Evolutionary conservation across 2,329 filamentous ascomycete species (phyloP).

Genomic region (Graphilbum sp.): DNA sequence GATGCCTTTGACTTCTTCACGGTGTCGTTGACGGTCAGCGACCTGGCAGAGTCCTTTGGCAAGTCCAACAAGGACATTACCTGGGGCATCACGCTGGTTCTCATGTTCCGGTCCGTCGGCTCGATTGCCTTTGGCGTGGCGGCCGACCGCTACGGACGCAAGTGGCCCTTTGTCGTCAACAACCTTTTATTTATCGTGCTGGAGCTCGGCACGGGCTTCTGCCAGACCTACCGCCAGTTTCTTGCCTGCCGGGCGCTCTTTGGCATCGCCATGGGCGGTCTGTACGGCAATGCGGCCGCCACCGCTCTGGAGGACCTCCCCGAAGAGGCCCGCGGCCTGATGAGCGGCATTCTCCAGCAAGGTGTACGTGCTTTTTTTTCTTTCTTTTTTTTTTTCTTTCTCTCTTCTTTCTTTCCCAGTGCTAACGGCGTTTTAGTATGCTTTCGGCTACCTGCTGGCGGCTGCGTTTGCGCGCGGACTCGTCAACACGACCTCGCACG

Average conservation of each 20-base stretch:
- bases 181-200: slow-evolving; percentile 46
- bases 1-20: slow-evolving; percentile 78
- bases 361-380: slow-evolving; percentile 25
- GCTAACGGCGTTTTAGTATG: too few relatives aligned
- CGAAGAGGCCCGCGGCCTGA: slow-evolving; percentile 53
- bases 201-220: slow-evolving; percentile 58
- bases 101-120: slow-evolving; percentile 59
- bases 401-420: too few relatives aligned
- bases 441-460: slow-evolving; percentile 22
- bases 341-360: slow-evolving; percentile 70
- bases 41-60: slow-evolving; percentile 38
- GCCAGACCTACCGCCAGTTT: slow-evolving; percentile 54
- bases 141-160: slow-evolving; percentile 64
- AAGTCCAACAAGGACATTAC: slow-evolving; percentile 48
- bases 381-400: slow-evolving; percentile 11
- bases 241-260: slow-evolving; percentile 59
- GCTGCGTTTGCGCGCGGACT: slow-evolving; percentile 20
- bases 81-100: slow-evolving; percentile 58
- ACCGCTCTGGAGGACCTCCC: slow-evolving; percentile 52
- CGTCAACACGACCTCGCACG: slow-evolving; percentile 44
- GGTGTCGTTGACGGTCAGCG: slow-evolving; percentile 60
- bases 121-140: slow-evolving; percentile 62
- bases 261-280: slow-evolving; percentile 66
- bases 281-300: slow-evolving; percentile 63
- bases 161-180: slow-evolving; percentile 72